Evolutionary conservation across 2,329 filamentous ascomycete species (phyloP).

Genomic region (Monosporascus sp.): DNA sequence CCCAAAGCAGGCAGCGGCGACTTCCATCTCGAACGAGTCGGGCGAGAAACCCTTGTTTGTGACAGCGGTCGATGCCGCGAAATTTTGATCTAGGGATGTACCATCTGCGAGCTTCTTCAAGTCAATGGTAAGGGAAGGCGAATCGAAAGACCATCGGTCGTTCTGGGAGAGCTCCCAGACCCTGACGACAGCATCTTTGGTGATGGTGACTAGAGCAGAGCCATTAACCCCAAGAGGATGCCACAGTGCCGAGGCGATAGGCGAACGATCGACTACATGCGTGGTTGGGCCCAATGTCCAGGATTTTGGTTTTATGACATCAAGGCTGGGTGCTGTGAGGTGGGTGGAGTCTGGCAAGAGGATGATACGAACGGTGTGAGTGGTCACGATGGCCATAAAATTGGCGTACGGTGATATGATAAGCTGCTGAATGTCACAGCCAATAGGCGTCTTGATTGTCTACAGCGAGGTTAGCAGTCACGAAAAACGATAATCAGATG

Average conservation of each 20-base stretch:
- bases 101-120: slow-evolving; percentile 85
- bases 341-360: slow-evolving; percentile 77
- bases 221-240: slow-evolving; percentile 84
- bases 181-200: slow-evolving; percentile 79
- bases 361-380: slow-evolving; percentile 82
- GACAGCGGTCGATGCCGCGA: slow-evolving; percentile 67
- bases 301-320: slow-evolving; percentile 72
- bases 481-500: background rate
- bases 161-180: slow-evolving; percentile 85
- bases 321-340: slow-evolving; percentile 61
- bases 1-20: slow-evolving; percentile 79
- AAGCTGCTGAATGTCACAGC: slow-evolving; percentile 79
- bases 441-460: slow-evolving; percentile 72
- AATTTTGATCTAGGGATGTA: slow-evolving; percentile 74
- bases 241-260: slow-evolving; percentile 80
- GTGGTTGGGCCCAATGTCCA: slow-evolving; percentile 90
- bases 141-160: slow-evolving; percentile 82
- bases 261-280: slow-evolving; percentile 80
- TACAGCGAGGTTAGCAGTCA: slow-evolving; percentile 28
- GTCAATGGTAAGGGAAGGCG: slow-evolving; percentile 78
- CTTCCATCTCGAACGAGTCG: slow-evolving; percentile 88
- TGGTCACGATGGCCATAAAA: slow-evolving; percentile 79
- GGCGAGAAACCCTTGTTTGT: slow-evolving; percentile 80
- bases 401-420: slow-evolving; percentile 76
- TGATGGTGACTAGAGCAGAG: slow-evolving; percentile 80